A percentile compares a stretch with the other conserved stretches of the same genome.
These are phyloP conservation scores for Salvia hispanica DNA, from an alignment of 257 asterid genomes.

Conservation along the genomic window DNA sequence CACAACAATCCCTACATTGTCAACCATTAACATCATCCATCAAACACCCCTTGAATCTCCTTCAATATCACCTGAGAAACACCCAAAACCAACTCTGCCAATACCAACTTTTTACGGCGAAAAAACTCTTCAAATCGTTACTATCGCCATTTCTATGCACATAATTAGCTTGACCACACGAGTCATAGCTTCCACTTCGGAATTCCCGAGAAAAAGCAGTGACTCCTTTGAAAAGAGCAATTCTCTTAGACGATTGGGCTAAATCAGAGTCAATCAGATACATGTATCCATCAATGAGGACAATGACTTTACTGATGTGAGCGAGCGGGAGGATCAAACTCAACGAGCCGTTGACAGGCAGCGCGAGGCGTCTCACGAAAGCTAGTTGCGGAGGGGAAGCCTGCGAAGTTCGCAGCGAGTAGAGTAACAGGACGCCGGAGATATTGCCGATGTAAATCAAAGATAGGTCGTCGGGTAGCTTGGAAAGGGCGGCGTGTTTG, in stretches of 20 bases:
- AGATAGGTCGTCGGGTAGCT: constrained; percentile 43
- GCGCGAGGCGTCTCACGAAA: constrained; percentile 46
- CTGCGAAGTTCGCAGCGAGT: constrained; percentile 46
- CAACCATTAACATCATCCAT: constrained; percentile 77
- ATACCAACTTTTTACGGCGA: constrained; percentile 66
- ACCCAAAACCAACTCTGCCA: constrained; percentile 64
- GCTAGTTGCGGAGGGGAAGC: constrained; percentile 35
- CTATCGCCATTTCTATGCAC: constrained; percentile 36
- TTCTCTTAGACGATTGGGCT: constrained; percentile 54
- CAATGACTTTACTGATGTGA: constrained; percentile 48
- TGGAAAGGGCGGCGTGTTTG: constrained; percentile 55
- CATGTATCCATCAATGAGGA: constrained; percentile 65
- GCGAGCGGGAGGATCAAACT: constrained; percentile 51
- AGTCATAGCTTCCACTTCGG: constrained; percentile 35
- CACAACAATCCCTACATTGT: constrained; percentile 78
- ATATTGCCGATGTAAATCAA: constrained; percentile 59
- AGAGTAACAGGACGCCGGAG: constrained; percentile 59
- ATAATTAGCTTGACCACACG: constrained; percentile 34
- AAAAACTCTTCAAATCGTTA: constrained; percentile 36
- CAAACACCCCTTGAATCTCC: constrained; percentile 75
- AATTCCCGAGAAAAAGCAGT: constrained; percentile 56
- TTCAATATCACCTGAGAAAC: constrained; percentile 68
- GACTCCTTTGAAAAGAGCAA: constrained; percentile 68
- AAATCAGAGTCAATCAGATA: constrained; percentile 58
- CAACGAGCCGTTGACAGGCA: constrained; percentile 51